phyloP scores from a whole-genome alignment of 805 yeast genomes.

The Yarrowia sp. region DNA sequence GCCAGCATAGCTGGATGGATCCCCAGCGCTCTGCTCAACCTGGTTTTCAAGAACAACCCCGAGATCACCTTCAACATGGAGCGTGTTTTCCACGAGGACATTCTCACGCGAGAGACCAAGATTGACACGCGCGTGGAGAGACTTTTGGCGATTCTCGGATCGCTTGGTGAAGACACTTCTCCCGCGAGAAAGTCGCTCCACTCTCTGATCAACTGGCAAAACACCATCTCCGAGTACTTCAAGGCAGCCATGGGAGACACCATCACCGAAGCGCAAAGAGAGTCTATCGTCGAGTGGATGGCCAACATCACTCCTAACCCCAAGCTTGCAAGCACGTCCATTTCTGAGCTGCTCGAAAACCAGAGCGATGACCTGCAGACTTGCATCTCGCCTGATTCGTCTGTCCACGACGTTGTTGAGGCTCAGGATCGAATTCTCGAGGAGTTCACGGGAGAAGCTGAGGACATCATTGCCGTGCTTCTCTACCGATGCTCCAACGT shows the following conservation, averaged over 20 bases:
- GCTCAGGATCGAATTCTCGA: conserved; percentile 5
- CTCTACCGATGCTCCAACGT: conserved; percentile 61
- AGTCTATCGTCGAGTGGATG: conserved; percentile 16
- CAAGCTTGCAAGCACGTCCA: conserved; percentile 57
- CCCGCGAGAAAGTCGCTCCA: conserved; percentile 62
- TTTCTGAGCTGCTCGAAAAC: conserved; percentile 54
- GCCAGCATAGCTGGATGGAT: conserved; percentile 47
- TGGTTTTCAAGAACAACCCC: conserved; percentile 71
- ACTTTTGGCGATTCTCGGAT: conserved; percentile 48
- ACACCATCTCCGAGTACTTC: conserved; percentile 48
- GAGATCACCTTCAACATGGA: conserved; percentile 68
- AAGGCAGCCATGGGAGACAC: conserved; percentile 26
- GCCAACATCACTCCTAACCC: conserved; percentile 43
- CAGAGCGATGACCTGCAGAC: conserved; percentile 40
- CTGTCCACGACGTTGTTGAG: not conserved
- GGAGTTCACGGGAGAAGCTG: not conserved
- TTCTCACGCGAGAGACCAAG: conserved; percentile 54
- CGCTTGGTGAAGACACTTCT: conserved; percentile 44
- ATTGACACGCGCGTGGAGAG: conserved; percentile 50
- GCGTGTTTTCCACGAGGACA: conserved; percentile 52
- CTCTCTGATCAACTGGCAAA: conserved; percentile 68
- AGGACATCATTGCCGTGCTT: conserved; percentile 39
- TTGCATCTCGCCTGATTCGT: not conserved
- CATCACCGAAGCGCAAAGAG: conserved; percentile 19
- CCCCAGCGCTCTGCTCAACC: conserved; percentile 63